phyloP scores from a whole-genome alignment of 2,329 filamentous ascomycete species.

The Ceratocystis huliohia region DNA sequence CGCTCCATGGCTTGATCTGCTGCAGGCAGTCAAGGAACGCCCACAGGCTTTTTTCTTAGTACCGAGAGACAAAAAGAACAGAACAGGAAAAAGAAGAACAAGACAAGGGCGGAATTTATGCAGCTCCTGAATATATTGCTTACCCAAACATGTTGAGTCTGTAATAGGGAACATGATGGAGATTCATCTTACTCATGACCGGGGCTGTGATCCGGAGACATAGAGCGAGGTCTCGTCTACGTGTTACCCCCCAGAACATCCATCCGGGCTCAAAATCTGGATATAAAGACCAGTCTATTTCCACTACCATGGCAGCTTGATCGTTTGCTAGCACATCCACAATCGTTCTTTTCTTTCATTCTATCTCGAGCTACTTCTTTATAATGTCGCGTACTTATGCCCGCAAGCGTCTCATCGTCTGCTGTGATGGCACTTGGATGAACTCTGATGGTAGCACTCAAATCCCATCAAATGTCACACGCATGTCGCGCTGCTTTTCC shows the following conservation, averaged over 20 bases:
- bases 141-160: background rate
- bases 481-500: slow-evolving; percentile 45
- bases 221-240: background rate
- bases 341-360: background rate
- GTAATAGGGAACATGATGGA: slow-evolving; percentile 1
- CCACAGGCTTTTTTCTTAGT: background rate
- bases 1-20: background rate
- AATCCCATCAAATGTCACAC: slow-evolving; percentile 47
- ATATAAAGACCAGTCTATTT: slow-evolving; percentile 3
- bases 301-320: background rate
- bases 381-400: slow-evolving; percentile 3
- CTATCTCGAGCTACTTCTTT: background rate
- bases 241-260: background rate
- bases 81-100: background rate
- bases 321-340: background rate
- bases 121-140: background rate
- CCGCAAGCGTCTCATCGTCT: slow-evolving; percentile 38
- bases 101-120: background rate
- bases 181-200: background rate
- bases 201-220: background rate
- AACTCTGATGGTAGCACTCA: slow-evolving; percentile 39
- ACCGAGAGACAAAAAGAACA: background rate
- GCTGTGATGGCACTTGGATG: slow-evolving; percentile 44
- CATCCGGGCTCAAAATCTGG: background rate
- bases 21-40: background rate